Evolutionary conservation across 257 asterid genomes (phyloP).

Genomic region (Jasminum sambac): DNA sequence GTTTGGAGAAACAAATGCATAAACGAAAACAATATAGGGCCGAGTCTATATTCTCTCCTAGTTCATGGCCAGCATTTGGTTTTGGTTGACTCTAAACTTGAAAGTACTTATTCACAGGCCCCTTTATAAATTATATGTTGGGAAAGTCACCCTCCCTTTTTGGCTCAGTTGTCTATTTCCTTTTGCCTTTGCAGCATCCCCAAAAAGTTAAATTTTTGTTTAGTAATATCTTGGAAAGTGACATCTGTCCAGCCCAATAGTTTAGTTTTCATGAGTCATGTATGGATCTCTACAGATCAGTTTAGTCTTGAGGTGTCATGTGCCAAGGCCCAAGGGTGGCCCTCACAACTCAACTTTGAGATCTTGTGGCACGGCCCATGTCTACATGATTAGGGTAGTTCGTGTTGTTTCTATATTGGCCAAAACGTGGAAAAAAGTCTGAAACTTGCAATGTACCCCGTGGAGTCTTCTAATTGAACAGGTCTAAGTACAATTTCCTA

Average conservation of each 20-base stretch:
- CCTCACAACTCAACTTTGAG: neutral
- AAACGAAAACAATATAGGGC: neutral
- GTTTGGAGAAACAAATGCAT: neutral
- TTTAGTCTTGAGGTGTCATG: neutral
- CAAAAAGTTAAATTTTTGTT: constrained; percentile 13
- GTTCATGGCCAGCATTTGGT: constrained; percentile 5
- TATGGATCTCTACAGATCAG: neutral
- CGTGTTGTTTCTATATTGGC: neutral
- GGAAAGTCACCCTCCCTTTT: neutral
- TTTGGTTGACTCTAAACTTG: neutral
- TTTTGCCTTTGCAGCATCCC: constrained; percentile 17
- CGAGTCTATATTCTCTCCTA: neutral
- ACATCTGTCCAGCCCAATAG: neutral
- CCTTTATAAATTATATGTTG: neutral
- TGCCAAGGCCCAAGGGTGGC: neutral
- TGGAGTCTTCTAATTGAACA: too few species aligned
- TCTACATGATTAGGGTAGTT: neutral
- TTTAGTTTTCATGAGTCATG: neutral
- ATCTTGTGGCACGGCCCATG: neutral
- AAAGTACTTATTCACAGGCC: neutral
- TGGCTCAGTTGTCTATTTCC: constrained; percentile 32
- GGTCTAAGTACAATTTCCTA: too few species aligned
- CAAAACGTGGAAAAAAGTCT: neutral
- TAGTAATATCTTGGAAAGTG: neutral
- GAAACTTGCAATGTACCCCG: too few species aligned